Evolutionary conservation across 768 basidiomycete species (phyloP), one percentile per base, ranked within the genome.

Genomic region (Leucosporidium creatinivorum): DNA sequence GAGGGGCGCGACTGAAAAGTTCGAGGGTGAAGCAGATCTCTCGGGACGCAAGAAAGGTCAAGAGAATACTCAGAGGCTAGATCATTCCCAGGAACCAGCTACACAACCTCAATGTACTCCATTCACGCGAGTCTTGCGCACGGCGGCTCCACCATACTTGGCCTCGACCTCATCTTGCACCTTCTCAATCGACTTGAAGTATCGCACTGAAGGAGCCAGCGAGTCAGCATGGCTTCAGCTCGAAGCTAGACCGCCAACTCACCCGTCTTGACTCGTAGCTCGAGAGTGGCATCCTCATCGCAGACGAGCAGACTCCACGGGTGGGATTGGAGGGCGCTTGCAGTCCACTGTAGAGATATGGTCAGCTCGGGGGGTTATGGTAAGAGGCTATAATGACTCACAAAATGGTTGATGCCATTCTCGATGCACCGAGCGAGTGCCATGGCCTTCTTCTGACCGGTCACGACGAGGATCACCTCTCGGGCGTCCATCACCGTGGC

Each of bases 241-340:
- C 21, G 30, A 26, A 10, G 23, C 10, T 7, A 36, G 1, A 1
- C 31, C 4, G 33, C 7, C n/a, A 57, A 58, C 57, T 9, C 19
- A 58, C 57, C 54, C n/a, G 54, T 55, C 57, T 91, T 92, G 65
- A 92, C 90, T 67, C 85, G 88, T 47, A 92, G 83, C 76, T 92
- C 89, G 33, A 87, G 82, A 4, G 89, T 92, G 9, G 89, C 89
- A 77, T 91, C 90, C 77, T 90, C 89, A 69, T 93, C 91, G 4
- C 86, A 87, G 33, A 93, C 91, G 67, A 93, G 89, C 62, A 93
- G 81, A 15, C 90, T 88, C 88, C 89, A 91, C 1, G 90, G 89
- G 75, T 93, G 91, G 52, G 84, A 79, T 76, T 93, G 91, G 19
- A 93, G 82, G 0, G 89, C 89, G n/a, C 57, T 58, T 21, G 57